Evolutionary conservation across 2,329 filamentous ascomycete genomes (phyloP).

Genomic region (Aspergillus spinulosporus): DNA sequence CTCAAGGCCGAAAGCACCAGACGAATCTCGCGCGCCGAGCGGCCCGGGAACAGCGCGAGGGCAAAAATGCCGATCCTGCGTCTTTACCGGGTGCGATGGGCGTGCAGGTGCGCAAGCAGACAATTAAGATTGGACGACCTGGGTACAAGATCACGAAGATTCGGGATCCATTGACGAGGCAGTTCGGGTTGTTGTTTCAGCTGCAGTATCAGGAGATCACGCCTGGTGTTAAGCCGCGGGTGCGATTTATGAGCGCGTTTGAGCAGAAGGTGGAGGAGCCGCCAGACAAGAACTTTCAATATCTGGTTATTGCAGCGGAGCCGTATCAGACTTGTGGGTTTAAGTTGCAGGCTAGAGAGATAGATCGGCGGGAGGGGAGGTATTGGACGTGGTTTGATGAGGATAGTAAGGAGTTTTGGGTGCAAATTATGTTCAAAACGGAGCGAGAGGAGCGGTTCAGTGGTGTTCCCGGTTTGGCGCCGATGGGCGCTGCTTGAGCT

Average conservation of each 20-base stretch:
- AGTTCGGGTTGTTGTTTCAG: conserved; percentile 92
- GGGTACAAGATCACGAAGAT: conserved; percentile 99
- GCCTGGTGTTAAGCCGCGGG: conserved; percentile 71
- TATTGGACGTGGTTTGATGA: conserved; percentile 96
- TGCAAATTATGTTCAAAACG: conserved; percentile 97
- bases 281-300: conserved; percentile 91
- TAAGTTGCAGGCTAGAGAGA: conserved; percentile 89
- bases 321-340: conserved; percentile 98
- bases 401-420: conserved; percentile 95
- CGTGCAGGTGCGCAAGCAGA: conserved; percentile 75
- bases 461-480: conserved; percentile 65
- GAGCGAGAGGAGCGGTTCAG: conserved; percentile 89
- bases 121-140: conserved; percentile 91
- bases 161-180: conserved; percentile 80
- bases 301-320: conserved; percentile 90
- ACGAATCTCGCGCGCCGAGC: conserved; percentile 95
- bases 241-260: conserved; percentile 97
- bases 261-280: conserved; percentile 92
- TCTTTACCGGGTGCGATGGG: conserved; percentile 73
- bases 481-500: conserved; percentile 36
- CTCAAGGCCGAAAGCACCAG: conserved; percentile 97
- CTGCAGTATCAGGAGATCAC: conserved; percentile 91
- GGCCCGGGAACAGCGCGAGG: conserved; percentile 91
- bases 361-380: conserved; percentile 82
- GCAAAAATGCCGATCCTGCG: conserved; percentile 63